Percentiles rank a stretch among this genome's conserved stretches.
Conservation (phyloP, 768 basidiomycete species). For the Boletus sp. region DNA sequence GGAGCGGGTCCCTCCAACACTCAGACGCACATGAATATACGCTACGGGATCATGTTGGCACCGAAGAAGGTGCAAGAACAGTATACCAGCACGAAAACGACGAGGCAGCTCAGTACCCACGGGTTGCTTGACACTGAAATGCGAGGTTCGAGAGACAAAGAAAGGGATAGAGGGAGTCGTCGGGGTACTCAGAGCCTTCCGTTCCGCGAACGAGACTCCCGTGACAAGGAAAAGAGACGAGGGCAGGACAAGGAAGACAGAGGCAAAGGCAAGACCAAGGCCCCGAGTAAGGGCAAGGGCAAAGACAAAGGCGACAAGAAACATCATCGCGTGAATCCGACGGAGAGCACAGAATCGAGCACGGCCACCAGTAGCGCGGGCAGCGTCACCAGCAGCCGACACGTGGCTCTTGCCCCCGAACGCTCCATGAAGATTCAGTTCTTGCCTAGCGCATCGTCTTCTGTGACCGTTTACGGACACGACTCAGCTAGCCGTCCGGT, state of each 20-base stretch:
- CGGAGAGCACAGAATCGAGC: slow-evolving; percentile 33
- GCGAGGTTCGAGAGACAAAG: slow-evolving; percentile 20
- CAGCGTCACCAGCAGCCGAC: slow-evolving; percentile 17
- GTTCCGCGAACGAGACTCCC: slow-evolving; percentile 17
- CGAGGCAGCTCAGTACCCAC: slow-evolving; percentile 62
- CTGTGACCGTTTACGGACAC: neutral
- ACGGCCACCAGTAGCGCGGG: slow-evolving; percentile 31
- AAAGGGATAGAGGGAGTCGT: slow-evolving; percentile 11
- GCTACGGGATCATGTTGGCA: slow-evolving; percentile 56
- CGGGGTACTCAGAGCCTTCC: slow-evolving; percentile 13
- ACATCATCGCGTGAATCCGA: slow-evolving; percentile 21
- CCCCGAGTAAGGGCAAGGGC: slow-evolving; percentile 31
- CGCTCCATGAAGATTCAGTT: slow-evolving; percentile 14
- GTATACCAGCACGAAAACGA: slow-evolving; percentile 73
- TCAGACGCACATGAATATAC: slow-evolving; percentile 27
- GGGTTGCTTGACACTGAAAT: slow-evolving; percentile 55
- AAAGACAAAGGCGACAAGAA: slow-evolving; percentile 31
- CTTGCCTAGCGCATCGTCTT: slow-evolving; percentile 18
- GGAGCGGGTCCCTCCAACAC: slow-evolving; percentile 8
- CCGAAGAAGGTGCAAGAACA: slow-evolving; percentile 74
- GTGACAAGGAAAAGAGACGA: slow-evolving; percentile 24
- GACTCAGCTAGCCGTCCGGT: slow-evolving; percentile 18
- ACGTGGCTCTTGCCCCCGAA: slow-evolving; percentile 7
- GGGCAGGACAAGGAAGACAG: slow-evolving; percentile 18
- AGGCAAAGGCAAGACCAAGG: slow-evolving; percentile 17